A percentile compares a stretch with the other conserved stretches of the same genome.
Evolutionary conservation across 129 eudicot genomes (phyloP).

Genomic region (Arctium minus): DNA sequence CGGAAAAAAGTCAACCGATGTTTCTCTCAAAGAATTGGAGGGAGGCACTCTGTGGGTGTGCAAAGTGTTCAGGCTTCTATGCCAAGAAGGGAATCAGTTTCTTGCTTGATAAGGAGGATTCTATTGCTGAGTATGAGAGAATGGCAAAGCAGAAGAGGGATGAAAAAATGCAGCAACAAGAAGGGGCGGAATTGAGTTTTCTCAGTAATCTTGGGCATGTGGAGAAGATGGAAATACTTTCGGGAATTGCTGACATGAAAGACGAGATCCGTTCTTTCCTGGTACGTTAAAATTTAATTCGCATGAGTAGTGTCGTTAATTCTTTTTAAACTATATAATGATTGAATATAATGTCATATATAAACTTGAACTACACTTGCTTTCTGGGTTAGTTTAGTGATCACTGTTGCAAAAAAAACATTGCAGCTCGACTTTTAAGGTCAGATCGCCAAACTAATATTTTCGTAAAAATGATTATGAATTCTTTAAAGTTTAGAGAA

Average conservation of each 20-base stretch:
- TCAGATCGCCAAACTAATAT: neutral
- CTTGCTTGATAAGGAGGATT: constrained; percentile 76
- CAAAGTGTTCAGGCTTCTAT: constrained; percentile 54
- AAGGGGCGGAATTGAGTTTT: constrained; percentile 56
- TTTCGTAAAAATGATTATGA: neutral
- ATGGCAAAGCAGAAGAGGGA: constrained; percentile 68
- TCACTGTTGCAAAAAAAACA: no score
- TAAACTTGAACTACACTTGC: neutral
- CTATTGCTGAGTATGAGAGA: constrained; percentile 91
- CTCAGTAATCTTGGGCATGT: constrained; percentile 76
- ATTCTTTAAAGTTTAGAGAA: no score
- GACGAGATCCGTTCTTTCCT: constrained; percentile 59
- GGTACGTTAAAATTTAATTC: constrained; percentile 33
- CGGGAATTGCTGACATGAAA: constrained; percentile 90
- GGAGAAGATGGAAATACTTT: constrained; percentile 78
- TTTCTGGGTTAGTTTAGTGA: no score
- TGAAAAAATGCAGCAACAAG: constrained; percentile 72
- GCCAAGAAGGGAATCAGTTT: constrained; percentile 55
- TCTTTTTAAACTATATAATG: neutral
- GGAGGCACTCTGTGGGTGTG: constrained; percentile 74
- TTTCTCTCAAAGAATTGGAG: constrained; percentile 89
- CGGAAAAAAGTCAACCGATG: constrained; percentile 44
- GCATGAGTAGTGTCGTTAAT: neutral
- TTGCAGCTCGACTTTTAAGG: neutral
- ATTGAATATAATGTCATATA: neutral